Conservation (phyloP, 306 rosid genomes). For the Glycine tomentella region DNA sequence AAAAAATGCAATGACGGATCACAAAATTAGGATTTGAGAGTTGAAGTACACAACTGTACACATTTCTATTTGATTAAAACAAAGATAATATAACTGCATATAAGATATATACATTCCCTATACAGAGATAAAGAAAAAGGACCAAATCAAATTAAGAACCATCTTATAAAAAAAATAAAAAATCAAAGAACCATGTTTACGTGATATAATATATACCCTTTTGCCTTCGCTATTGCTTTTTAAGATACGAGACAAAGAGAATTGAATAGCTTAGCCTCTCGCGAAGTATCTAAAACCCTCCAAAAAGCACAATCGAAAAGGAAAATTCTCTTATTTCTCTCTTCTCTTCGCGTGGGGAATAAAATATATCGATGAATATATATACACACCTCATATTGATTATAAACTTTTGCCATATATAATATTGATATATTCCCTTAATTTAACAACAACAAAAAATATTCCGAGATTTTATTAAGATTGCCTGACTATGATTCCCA, state of each 20-base stretch:
- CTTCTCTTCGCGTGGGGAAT: neutral
- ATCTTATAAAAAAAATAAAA: neutral
- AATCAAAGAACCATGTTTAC: neutral
- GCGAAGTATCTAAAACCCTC: constrained; percentile 39
- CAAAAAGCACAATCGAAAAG: constrained; percentile 32
- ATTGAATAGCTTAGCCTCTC: constrained; percentile 44
- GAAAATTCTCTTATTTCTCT: constrained; percentile 33
- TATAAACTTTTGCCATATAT: neutral
- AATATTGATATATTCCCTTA: constrained; percentile 11
- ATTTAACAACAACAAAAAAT: constrained; percentile 31
- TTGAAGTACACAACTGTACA: constrained; percentile 53
- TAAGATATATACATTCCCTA: constrained; percentile 19
- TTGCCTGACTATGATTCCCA: constrained; percentile 47
- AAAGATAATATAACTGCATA: neutral
- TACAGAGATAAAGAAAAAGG: neutral
- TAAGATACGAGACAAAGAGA: constrained; percentile 49
- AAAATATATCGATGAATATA: constrained; percentile 11
- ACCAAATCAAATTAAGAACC: neutral
- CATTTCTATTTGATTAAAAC: constrained; percentile 36
- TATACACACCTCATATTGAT: neutral
- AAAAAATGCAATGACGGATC: constrained; percentile 58
- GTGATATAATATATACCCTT: constrained; percentile 36
- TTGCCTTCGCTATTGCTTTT: constrained; percentile 44
- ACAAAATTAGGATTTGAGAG: constrained; percentile 33
- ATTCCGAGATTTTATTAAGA: constrained; percentile 48